phyloP scores from a whole-genome alignment of 352 stramenopile genomes.

The Aphanomyces stellatus region DNA sequence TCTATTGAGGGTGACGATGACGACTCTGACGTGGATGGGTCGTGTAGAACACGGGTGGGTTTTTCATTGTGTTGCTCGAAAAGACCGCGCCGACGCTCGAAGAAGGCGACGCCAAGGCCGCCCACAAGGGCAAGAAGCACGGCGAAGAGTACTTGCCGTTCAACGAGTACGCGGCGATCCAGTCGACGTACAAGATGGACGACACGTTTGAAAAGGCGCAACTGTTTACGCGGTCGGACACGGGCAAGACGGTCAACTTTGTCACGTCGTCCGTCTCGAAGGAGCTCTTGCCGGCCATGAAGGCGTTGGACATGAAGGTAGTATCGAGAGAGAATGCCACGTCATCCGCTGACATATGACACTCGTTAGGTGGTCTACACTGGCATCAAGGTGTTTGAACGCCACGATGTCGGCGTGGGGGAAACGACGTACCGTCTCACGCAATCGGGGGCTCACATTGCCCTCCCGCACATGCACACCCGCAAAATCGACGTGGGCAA shows the following conservation, averaged over 20 bases:
- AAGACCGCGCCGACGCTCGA: slow-evolving; percentile 72
- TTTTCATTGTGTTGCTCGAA: slow-evolving; percentile 97
- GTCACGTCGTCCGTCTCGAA: slow-evolving; percentile 79
- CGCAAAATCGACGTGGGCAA: slow-evolving; percentile 53
- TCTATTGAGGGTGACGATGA: neutral
- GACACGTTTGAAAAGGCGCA: slow-evolving; percentile 58
- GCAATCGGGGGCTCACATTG: slow-evolving; percentile 74
- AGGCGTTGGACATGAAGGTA: slow-evolving; percentile 70
- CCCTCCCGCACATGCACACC: slow-evolving; percentile 74
- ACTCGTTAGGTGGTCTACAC: slow-evolving; percentile 72
- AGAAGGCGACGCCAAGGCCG: slow-evolving; percentile 12
- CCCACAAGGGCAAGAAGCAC: slow-evolving; percentile 33
- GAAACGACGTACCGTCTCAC: slow-evolving; percentile 83
- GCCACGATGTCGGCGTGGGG: slow-evolving; percentile 60
- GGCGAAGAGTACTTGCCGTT: slow-evolving; percentile 76
- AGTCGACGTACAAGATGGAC: slow-evolving; percentile 70
- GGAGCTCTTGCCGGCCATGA: slow-evolving; percentile 72
- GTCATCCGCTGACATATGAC: neutral
- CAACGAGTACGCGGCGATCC: slow-evolving; percentile 49
- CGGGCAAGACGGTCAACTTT: slow-evolving; percentile 79
- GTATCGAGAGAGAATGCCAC: slow-evolving; percentile 6
- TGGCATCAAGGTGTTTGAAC: slow-evolving; percentile 89
- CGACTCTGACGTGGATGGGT: neutral
- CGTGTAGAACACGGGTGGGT: slow-evolving; percentile 92
- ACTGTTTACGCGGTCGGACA: slow-evolving; percentile 83